A percentile compares a stretch with the other conserved stretches of the same genome.
These are phyloP conservation scores for Orychophragmus violaceus DNA, from an alignment of 345 rosid species.

Conservation along the genomic window DNA sequence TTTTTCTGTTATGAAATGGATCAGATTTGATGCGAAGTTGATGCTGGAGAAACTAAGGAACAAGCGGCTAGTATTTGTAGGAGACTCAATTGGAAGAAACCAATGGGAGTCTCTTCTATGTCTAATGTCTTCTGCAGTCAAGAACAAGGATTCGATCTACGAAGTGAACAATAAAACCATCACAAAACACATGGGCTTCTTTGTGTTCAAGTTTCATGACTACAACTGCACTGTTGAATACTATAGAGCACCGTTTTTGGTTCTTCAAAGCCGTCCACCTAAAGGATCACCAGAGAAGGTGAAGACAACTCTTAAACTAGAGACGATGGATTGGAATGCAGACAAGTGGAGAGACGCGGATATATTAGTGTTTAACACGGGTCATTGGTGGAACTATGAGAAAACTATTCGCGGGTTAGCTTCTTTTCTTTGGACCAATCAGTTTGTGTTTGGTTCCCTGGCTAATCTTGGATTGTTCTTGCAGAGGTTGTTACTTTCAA, in stretches of 20 bases:
- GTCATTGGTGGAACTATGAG: slow-evolving; percentile 97
- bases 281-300: slow-evolving; percentile 44
- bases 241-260: slow-evolving; percentile 27
- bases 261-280: slow-evolving; percentile 76
- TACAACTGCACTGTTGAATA: neutral
- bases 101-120: slow-evolving; percentile 93
- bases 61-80: slow-evolving; percentile 79
- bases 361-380: slow-evolving; percentile 71
- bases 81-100: slow-evolving; percentile 81
- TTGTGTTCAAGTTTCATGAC: slow-evolving; percentile 28
- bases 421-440: neutral
- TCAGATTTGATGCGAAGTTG: slow-evolving; percentile 66
- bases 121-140: slow-evolving; percentile 63
- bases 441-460: neutral
- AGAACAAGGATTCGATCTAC: slow-evolving; percentile 48
- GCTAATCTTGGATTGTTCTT: slow-evolving; percentile 1
- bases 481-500: slow-evolving; percentile 90
- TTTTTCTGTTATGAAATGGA: neutral
- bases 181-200: slow-evolving; percentile 81
- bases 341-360: slow-evolving; percentile 75
- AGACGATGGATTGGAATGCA: slow-evolving; percentile 77
- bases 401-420: slow-evolving; percentile 83
- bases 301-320: slow-evolving; percentile 70
- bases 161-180: slow-evolving; percentile 86
- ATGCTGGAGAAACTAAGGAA: slow-evolving; percentile 74